Evolutionary conservation across 768 basidiomycete species (phyloP).

Genomic region (Paxillus ammoniavirescens): DNA sequence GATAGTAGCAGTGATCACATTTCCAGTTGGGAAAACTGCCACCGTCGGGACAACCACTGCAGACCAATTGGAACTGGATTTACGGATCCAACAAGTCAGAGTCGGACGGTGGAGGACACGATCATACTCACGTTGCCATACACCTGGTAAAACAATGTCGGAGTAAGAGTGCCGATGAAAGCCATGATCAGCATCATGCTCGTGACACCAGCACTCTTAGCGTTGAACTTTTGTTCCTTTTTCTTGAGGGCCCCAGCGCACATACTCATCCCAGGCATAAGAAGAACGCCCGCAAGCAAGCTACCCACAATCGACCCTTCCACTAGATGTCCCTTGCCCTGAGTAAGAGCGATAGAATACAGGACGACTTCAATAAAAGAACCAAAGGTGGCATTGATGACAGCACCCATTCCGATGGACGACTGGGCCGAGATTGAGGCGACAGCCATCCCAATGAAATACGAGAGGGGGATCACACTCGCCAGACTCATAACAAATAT

Average conservation of each 20-base stretch:
- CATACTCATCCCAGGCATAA: slow-evolving; percentile 99
- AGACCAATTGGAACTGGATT: slow-evolving; percentile 80
- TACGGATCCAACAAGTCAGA: slow-evolving; percentile 15
- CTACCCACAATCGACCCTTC: slow-evolving; percentile 97
- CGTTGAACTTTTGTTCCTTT: slow-evolving; percentile 98
- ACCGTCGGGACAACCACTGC: slow-evolving; percentile 68
- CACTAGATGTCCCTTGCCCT: slow-evolving; percentile 89
- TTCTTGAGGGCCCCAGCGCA: slow-evolving; percentile 81
- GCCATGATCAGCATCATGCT: slow-evolving; percentile 99
- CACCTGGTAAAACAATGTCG: slow-evolving; percentile 96
- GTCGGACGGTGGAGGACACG: background rate
- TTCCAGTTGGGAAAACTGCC: slow-evolving; percentile 53
- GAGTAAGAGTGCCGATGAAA: slow-evolving; percentile 92
- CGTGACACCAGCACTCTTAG: slow-evolving; percentile 98
- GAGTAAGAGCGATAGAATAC: slow-evolving; percentile 85
- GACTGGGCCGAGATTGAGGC: slow-evolving; percentile 98
- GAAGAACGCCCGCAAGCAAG: slow-evolving; percentile 89
- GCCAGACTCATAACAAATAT: slow-evolving; percentile 84
- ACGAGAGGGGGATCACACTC: slow-evolving; percentile 94
- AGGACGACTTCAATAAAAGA: slow-evolving; percentile 97
- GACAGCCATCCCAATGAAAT: slow-evolving; percentile 99
- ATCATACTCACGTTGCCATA: slow-evolving; percentile 83
- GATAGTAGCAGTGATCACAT: slow-evolving; percentile 92
- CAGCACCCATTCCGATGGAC: slow-evolving; percentile 98
- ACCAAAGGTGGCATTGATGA: slow-evolving; percentile 99